These are phyloP conservation scores for Sophora flavescens DNA, from an alignment of 306 rosid species.

Conservation along the genomic window DNA sequence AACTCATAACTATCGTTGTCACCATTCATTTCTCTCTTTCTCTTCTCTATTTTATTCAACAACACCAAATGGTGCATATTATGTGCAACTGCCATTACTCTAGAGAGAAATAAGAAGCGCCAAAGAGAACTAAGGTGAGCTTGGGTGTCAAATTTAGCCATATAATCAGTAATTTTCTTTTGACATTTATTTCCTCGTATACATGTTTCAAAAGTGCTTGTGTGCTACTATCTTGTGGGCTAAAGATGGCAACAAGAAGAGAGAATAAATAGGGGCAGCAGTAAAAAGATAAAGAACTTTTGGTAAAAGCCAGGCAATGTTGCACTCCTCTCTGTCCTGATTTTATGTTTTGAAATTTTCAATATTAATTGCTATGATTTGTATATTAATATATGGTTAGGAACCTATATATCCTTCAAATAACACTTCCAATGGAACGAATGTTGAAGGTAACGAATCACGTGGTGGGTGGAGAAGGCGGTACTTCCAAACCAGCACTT, in stretches of 20 bases:
- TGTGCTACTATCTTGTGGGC: conserved; percentile 5
- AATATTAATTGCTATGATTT: conserved; percentile 9
- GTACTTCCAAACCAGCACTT: conserved; percentile 86
- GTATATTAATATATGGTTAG: conserved; percentile 29
- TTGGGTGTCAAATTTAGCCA: neutral
- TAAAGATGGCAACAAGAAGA: conserved; percentile 5
- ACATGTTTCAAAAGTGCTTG: conserved; percentile 26
- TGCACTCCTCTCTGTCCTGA: conserved; percentile 11
- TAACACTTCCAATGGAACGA: conserved; percentile 36
- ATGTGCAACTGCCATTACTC: no score
- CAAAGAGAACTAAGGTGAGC: no score
- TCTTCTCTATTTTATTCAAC: no score
- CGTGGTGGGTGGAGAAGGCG: conserved; percentile 86
- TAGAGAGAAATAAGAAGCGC: neutral
- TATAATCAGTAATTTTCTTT: conserved; percentile 24
- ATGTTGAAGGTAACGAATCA: conserved; percentile 89
- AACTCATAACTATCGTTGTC: no score
- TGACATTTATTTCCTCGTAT: neutral
- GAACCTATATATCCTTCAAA: conserved; percentile 20
- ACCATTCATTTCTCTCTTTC: no score
- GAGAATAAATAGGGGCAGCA: neutral
- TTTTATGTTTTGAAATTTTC: conserved; percentile 18
- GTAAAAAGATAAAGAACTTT: neutral
- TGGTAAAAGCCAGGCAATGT: neutral
- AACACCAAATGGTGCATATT: no score